phyloP scores from a whole-genome alignment of 1,284 basidiomycete species.

The Sporisorium reilianum region DNA sequence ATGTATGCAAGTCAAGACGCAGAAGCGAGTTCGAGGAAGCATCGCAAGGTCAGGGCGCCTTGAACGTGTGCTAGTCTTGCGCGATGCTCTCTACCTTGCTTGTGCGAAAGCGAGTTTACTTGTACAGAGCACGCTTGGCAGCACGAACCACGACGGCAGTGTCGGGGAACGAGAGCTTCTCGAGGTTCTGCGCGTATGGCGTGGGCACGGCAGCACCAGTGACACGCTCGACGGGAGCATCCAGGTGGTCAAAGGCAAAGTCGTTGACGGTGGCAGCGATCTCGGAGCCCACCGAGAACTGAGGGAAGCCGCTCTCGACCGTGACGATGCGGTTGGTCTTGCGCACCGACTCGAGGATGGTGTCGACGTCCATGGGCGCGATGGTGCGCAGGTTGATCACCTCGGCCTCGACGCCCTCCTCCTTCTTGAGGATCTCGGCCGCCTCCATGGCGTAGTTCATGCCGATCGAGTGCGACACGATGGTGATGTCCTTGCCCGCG shows the following conservation, averaged over 20 bases:
- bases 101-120: constrained; percentile 12
- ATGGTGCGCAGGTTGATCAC: constrained; percentile 97
- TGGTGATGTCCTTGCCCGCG: constrained; percentile 89
- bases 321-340: constrained; percentile 97
- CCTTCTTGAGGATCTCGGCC: constrained; percentile 85
- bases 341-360: constrained; percentile 94
- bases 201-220: constrained; percentile 81
- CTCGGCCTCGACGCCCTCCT: constrained; percentile 93
- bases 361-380: constrained; percentile 95
- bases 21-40: not conserved
- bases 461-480: constrained; percentile 82
- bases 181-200: constrained; percentile 74
- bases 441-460: constrained; percentile 75
- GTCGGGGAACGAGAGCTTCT: constrained; percentile 66
- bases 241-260: constrained; percentile 74
- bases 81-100: not conserved
- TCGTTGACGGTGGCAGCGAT: constrained; percentile 86
- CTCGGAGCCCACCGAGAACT: constrained; percentile 97
- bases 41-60: not conserved
- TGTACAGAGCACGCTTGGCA: constrained; percentile 66
- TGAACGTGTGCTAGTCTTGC: not conserved
- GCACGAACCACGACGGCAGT: constrained; percentile 61
- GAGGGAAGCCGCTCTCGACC: constrained; percentile 98
- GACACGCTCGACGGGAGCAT: constrained; percentile 96
- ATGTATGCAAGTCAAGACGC: no score